Evolutionary conservation across 331 rosid genomes (phyloP).

Genomic region (Acacia concinna): DNA sequence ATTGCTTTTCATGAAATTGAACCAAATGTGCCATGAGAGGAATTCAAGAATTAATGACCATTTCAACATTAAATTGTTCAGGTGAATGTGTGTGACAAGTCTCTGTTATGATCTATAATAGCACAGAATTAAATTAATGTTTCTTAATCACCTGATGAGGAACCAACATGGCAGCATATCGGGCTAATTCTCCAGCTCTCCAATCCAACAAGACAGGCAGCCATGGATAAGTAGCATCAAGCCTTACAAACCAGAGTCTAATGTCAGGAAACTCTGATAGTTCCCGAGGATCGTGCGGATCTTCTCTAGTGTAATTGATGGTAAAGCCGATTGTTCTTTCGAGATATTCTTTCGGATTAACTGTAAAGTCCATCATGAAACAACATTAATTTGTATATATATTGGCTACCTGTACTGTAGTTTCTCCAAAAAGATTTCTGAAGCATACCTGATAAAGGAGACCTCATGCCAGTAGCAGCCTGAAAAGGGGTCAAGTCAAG

Average conservation of each 20-base stretch:
- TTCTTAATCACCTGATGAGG: constrained; percentile 81
- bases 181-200: constrained; percentile 95
- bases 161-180: constrained; percentile 92
- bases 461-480: constrained; percentile 68
- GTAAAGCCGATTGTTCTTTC: constrained; percentile 82
- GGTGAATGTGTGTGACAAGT: not conserved
- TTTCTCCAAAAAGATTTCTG: not conserved
- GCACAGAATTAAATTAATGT: not conserved
- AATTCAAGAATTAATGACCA: not conserved
- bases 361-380: constrained; percentile 41
- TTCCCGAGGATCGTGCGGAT: constrained; percentile 72
- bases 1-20: too few relatives aligned
- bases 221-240: constrained; percentile 91
- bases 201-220: constrained; percentile 83
- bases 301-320: constrained; percentile 71
- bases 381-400: not conserved
- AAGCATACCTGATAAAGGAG: constrained; percentile 63
- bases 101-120: not conserved
- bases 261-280: constrained; percentile 80
- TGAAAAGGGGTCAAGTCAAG: constrained; percentile 85
- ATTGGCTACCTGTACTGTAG: not conserved
- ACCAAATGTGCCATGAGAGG: too few relatives aligned
- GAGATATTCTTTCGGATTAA: constrained; percentile 67
- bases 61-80: not conserved
- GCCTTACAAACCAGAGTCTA: constrained; percentile 93